A percentile compares a stretch with the other conserved stretches of the same genome.
Evolutionary conservation across 768 basidiomycete species (phyloP).

Genomic region (Podaxis sp.): DNA sequence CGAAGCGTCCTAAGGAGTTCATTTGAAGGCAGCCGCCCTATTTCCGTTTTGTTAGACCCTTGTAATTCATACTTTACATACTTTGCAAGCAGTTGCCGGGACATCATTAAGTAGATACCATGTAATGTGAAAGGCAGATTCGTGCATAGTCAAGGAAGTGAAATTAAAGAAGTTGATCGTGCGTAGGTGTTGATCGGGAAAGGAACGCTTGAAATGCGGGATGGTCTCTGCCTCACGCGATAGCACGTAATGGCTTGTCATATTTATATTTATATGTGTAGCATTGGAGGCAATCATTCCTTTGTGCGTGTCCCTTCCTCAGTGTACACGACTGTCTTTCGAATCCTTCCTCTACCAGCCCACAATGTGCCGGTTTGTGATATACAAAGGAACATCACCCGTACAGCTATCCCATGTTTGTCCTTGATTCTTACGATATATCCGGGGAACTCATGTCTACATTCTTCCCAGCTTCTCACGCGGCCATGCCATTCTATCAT

Average conservation of each 20-base stretch:
- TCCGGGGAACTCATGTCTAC: not conserved
- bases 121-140: not conserved
- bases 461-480: conserved; percentile 65
- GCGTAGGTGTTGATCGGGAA: not conserved
- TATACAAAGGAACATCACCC: conserved; percentile 93
- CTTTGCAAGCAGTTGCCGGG: not conserved
- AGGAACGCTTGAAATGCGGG: not conserved
- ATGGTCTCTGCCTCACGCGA: conserved; percentile 23
- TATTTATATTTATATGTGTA: not conserved
- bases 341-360: not conserved
- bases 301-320: conserved; percentile 1
- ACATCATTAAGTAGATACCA: not conserved
- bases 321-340: conserved; percentile 7
- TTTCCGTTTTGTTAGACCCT: not conserved
- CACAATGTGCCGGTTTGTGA: conserved; percentile 83
- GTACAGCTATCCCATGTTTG: conserved; percentile 85
- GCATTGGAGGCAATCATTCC: conserved; percentile 1
- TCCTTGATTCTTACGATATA: conserved; percentile 10
- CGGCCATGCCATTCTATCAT: conserved; percentile 94
- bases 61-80: too few relatives aligned
- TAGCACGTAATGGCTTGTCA: conserved; percentile 27
- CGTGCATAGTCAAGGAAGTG: not conserved
- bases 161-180: not conserved
- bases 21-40: conserved; percentile 31
- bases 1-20: conserved; percentile 75